Evolutionary conservation across 1,139 yeast species (phyloP).

Genomic region (Suhomyces wounanorum): DNA sequence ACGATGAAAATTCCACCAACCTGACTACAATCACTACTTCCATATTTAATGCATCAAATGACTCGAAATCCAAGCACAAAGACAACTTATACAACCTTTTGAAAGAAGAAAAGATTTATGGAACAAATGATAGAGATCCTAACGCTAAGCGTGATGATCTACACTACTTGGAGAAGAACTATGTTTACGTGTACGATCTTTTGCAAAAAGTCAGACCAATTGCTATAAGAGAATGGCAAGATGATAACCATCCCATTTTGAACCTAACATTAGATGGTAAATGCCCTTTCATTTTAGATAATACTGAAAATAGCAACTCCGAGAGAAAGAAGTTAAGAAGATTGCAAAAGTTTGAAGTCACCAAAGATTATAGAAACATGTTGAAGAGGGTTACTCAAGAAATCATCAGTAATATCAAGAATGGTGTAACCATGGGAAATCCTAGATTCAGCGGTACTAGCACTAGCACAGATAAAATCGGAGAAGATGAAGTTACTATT

Average conservation of each 20-base stretch:
- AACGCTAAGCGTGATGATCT: constrained; percentile 81
- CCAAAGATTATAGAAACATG: constrained; percentile 41
- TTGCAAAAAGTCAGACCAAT: constrained; percentile 80
- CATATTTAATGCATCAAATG: constrained; percentile 11
- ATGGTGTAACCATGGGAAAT: constrained; percentile 23
- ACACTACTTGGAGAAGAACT: constrained; percentile 68
- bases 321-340: constrained; percentile 43
- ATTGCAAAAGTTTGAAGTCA: constrained; percentile 42
- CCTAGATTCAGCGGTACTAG: constrained; percentile 30
- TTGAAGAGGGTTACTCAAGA: constrained; percentile 40
- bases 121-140: constrained; percentile 89
- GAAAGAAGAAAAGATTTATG: constrained; percentile 81
- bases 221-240: constrained; percentile 77
- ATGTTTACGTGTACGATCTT: constrained; percentile 78
- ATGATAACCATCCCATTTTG: constrained; percentile 45
- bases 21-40: constrained; percentile 12
- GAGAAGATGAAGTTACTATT: constrained; percentile 23
- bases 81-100: constrained; percentile 63
- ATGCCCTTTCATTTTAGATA: constrained; percentile 68
- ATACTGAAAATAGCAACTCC: constrained; percentile 32
- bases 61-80: constrained; percentile 16
- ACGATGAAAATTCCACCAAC: constrained; percentile 14
- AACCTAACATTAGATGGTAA: constrained; percentile 60
- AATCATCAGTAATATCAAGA: constrained; percentile 30
- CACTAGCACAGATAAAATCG: constrained; percentile 33